These are phyloP conservation scores for Cercospora berteroae DNA, from an alignment of 2,329 filamentous ascomycete species.

Conservation along the genomic window DNA sequence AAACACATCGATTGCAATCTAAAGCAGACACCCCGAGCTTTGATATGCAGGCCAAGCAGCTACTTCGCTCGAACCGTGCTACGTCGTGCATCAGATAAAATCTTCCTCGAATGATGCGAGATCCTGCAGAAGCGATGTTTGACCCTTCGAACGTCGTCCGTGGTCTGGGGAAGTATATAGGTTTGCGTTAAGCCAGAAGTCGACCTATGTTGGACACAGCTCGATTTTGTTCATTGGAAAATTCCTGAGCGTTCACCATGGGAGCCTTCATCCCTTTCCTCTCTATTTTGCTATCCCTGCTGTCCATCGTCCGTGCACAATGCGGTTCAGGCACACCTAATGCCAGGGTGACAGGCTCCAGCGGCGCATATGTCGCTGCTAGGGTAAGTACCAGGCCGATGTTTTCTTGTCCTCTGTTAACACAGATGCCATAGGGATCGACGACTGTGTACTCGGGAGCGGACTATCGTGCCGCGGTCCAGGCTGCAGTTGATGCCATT, in stretches of 20 bases:
- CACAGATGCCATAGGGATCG: slow-evolving; percentile 36
- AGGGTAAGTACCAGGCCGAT: not conserved
- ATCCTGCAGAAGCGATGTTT: not conserved
- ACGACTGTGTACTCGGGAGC: slow-evolving; percentile 52
- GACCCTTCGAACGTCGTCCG: not conserved
- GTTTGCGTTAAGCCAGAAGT: not conserved
- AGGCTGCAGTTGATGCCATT: slow-evolving; percentile 55
- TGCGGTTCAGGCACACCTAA: slow-evolving; percentile 51
- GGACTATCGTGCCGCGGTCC: slow-evolving; percentile 56
- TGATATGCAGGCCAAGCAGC: not conserved
- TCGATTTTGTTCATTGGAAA: not conserved
- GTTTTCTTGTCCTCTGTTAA: not conserved
- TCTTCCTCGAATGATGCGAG: slow-evolving; percentile 2
- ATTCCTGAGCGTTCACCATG: not conserved
- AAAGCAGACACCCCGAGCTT: not conserved
- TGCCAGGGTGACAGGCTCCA: slow-evolving; percentile 50
- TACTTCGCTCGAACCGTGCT: not conserved
- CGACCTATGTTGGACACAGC: not conserved
- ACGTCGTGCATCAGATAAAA: not conserved
- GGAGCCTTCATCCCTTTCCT: not conserved
- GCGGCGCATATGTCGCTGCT: slow-evolving; percentile 48
- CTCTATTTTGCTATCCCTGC: not conserved
- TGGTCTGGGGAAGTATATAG: not conserved
- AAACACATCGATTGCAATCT: not conserved
- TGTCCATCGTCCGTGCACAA: slow-evolving; percentile 31